Evolutionary conservation across 768 basidiomycete species (phyloP).

Genomic region (Pluteus cervinus): DNA sequence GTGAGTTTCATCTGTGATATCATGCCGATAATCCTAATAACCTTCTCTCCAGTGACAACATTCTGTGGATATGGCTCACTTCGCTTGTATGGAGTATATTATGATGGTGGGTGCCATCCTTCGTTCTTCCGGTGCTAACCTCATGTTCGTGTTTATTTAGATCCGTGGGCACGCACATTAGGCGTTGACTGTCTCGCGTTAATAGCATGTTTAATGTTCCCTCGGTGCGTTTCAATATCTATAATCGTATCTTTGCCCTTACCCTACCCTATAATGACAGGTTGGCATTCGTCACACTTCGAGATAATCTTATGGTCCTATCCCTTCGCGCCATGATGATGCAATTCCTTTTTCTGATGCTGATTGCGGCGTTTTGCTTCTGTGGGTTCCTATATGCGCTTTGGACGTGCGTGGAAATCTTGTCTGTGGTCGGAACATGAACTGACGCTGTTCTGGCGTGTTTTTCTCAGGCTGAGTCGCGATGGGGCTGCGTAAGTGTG

Average conservation of each 20-base stretch:
- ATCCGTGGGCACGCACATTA: constrained; percentile 55
- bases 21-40: not conserved
- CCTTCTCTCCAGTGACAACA: constrained; percentile 52
- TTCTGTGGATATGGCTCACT: constrained; percentile 74
- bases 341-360: constrained; percentile 81
- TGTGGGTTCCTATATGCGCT: constrained; percentile 89
- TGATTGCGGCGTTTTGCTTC: constrained; percentile 86
- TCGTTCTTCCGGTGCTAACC: not conserved
- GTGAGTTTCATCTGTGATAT: constrained; percentile 30
- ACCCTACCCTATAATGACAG: constrained; percentile 29
- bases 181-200: constrained; percentile 84
- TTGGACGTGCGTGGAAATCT: constrained; percentile 69
- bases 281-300: constrained; percentile 86
- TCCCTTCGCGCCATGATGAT: constrained; percentile 88
- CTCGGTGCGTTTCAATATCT: constrained; percentile 42
- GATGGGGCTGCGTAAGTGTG: constrained; percentile 48
- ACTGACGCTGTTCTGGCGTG: constrained; percentile 3
- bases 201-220: constrained; percentile 88
- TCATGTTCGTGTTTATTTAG: constrained; percentile 26
- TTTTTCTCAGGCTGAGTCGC: constrained; percentile 49
- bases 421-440: not conserved
- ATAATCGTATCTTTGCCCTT: not conserved
- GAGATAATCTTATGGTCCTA: constrained; percentile 74
- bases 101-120: constrained; percentile 41
- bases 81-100: constrained; percentile 72